Base-by-base conservation (phyloP, 495 filamentous ascomycete species). In the Bacidia gigantensis region DNA sequence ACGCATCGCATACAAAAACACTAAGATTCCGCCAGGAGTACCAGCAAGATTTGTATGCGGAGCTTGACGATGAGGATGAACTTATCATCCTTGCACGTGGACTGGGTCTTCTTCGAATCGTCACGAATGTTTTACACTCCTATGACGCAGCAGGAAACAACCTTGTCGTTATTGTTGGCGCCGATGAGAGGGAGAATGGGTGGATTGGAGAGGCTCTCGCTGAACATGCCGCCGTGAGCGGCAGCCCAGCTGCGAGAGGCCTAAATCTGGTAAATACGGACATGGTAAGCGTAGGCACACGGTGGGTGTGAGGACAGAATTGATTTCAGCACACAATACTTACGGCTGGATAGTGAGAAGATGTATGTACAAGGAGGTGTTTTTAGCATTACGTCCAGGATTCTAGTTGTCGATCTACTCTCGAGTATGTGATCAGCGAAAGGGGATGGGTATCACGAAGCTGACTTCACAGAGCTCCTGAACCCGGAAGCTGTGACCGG, bases 71-170 rank as follows among this genome's bases (percentile, higher is more conserved):
- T 39, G 86, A 95, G 68, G 92, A 98, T 86, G 86, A 90, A 67
- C 81, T 97, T 56, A 81, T 96, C 59, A 72, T 97, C 39, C 75
- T 96, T 35, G 90, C 89, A 2, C 85, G 89, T 49, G 92, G 92
- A 58, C 80, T 97, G 17, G 92, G 92, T 49, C 81, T 97, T 17
- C 76, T 96, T 50, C 87, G 87, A 46, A 71, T 97, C 17, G 78
- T 95, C 54, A 93, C 88, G 14, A 97, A 96, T 63, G 78, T 98
- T 9, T 79, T 98, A 29, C 93, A 98, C 64, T 87, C 89, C 20
- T 95, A 95, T 68, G 92, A 98, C 74, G 90, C 87, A 2, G 87
- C 88, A 5, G 92, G 93, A 3, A 89, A 89, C 66, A 96, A 95
- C 64, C 65, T 98, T 42, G 80, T 97, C 25, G 69, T 98, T 52